Conservation (phyloP, 345 rosid genomes). For the Rhodomyrtus tomentosa region DNA sequence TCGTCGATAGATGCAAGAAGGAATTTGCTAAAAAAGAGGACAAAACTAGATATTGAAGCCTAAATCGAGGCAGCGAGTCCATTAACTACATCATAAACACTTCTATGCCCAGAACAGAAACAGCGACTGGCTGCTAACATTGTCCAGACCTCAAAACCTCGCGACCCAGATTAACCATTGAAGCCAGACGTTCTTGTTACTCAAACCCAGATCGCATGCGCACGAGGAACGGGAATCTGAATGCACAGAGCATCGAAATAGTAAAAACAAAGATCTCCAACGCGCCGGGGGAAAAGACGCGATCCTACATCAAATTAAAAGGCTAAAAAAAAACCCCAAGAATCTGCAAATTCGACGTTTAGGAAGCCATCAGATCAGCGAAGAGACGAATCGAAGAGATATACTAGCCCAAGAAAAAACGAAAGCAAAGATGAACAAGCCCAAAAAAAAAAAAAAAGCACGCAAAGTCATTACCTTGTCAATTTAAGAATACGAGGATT, state of each 20-base stretch:
- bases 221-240: neutral
- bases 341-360: neutral
- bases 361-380: neutral
- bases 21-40: neutral
- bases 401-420: neutral
- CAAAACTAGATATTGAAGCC: neutral
- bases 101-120: neutral
- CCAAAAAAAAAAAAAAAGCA: neutral
- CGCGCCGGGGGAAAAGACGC: neutral
- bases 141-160: neutral
- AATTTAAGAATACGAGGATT: neutral
- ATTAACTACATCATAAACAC: neutral
- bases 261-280: neutral
- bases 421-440: neutral
- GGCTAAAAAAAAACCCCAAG: neutral
- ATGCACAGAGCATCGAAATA: neutral
- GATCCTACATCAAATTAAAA: neutral
- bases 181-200: neutral
- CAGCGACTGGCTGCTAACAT: neutral
- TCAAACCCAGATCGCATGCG: neutral
- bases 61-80: neutral
- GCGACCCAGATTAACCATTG: neutral
- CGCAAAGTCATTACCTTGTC: neutral
- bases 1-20: neutral
- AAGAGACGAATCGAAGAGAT: neutral